Evolutionary conservation across 2,329 filamentous ascomycete genomes (phyloP).

Genomic region (Exophiala mesophila): DNA sequence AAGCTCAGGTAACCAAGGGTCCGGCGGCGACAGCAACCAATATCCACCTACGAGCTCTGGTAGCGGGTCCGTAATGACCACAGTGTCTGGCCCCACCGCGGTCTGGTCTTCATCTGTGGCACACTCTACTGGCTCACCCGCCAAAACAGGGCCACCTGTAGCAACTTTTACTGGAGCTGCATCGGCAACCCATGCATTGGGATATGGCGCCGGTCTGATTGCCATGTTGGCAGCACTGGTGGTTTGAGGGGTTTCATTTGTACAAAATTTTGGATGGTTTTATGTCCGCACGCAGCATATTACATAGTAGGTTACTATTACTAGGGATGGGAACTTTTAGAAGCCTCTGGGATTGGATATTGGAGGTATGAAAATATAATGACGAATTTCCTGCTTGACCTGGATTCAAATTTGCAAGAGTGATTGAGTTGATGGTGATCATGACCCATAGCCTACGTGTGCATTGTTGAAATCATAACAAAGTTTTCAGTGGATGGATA

Average conservation of each 20-base stretch:
- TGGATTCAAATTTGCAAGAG: too few relatives aligned
- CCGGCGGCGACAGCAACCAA: constrained; percentile 3
- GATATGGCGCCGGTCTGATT: background rate
- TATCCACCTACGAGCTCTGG: too few relatives aligned
- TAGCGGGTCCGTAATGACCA: too few relatives aligned
- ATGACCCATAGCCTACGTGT: too few relatives aligned
- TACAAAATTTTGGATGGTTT: background rate
- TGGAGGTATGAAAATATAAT: background rate
- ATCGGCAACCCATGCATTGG: background rate
- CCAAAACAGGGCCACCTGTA: too few relatives aligned
- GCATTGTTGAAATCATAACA: too few relatives aligned
- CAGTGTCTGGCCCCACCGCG: too few relatives aligned
- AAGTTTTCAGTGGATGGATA: too few relatives aligned
- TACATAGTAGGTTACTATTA: background rate
- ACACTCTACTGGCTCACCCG: too few relatives aligned
- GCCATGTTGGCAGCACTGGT: background rate
- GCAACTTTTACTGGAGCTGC: background rate
- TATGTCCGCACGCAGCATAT: background rate
- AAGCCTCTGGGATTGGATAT: background rate
- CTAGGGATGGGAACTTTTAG: too few relatives aligned
- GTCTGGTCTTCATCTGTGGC: too few relatives aligned
- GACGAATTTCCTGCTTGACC: background rate
- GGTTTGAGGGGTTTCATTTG: background rate
- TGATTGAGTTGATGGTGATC: too few relatives aligned
- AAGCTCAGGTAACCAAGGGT: constrained; percentile 8